Conservation (phyloP, 192 early-diverging fungal genomes). For the Coemansia sp. region DNA sequence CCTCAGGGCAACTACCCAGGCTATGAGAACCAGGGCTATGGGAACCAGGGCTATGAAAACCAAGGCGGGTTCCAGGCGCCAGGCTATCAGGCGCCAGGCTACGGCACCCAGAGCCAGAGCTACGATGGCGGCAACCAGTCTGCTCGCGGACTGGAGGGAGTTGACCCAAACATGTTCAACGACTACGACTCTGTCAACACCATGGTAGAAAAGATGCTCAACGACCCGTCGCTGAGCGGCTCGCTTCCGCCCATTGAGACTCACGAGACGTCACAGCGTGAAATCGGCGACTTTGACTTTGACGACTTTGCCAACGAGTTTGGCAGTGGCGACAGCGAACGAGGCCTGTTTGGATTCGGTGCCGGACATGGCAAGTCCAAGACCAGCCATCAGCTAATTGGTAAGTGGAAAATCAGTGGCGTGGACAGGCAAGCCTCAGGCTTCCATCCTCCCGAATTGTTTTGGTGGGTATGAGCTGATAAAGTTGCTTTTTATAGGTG, state of each 20-base stretch:
- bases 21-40: conserved; percentile 4
- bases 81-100: conserved; percentile 4
- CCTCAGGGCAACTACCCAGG: conserved; percentile 1
- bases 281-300: conserved; percentile 33
- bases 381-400: conserved; percentile 49
- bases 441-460: no score
- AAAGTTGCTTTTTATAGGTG: conserved; percentile 20
- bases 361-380: conserved; percentile 42
- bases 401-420: conserved; percentile 27
- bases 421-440: no score
- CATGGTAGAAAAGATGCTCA: conserved; percentile 8
- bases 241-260: conserved; percentile 6
- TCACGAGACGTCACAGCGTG: conserved; percentile 19
- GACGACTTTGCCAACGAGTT: conserved; percentile 17
- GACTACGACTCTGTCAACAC: conserved; percentile 9
- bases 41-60: neutral
- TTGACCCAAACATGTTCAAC: conserved; percentile 2
- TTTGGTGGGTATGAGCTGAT: no score
- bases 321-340: conserved; percentile 21
- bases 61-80: neutral
- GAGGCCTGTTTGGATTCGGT: conserved; percentile 43
- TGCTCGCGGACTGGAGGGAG: neutral
- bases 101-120: conserved; percentile 5
- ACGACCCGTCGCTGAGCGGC: conserved; percentile 1
- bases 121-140: neutral